A percentile compares a stretch with the other conserved stretches of the same genome.
Evolutionary conservation across 1,284 basidiomycete species (phyloP).

Genomic region (Cutaneotrichosporon sp.): DNA sequence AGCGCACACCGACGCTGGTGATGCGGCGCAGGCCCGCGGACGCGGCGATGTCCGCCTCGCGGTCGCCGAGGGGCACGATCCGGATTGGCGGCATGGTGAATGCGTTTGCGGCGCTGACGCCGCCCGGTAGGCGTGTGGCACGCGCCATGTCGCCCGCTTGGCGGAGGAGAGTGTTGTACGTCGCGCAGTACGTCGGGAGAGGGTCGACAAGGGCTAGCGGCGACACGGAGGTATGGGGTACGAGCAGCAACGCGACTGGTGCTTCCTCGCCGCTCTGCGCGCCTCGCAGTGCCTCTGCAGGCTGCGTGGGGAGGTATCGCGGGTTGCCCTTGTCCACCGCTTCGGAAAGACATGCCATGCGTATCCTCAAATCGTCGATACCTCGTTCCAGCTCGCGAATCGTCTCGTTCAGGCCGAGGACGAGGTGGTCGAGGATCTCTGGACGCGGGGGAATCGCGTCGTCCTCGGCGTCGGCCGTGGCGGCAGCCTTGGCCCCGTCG

Average conservation of each 20-base stretch:
- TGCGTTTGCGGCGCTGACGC: background rate
- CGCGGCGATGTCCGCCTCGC: slow-evolving; percentile 62
- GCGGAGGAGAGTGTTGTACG: slow-evolving; percentile 39
- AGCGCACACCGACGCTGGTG: slow-evolving; percentile 59
- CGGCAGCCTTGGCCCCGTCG: background rate
- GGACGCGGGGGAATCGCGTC: slow-evolving; percentile 34
- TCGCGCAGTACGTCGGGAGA: slow-evolving; percentile 39
- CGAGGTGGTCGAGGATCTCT: slow-evolving; percentile 54
- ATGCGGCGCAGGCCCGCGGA: slow-evolving; percentile 63
- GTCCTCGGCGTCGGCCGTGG: background rate
- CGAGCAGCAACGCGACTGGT: slow-evolving; percentile 30
- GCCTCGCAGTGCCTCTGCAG: slow-evolving; percentile 1
- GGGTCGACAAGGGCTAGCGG: slow-evolving; percentile 36
- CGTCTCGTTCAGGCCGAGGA: slow-evolving; percentile 72
- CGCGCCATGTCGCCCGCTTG: slow-evolving; percentile 18
- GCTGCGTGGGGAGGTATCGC: slow-evolving; percentile 28
- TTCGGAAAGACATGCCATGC: slow-evolving; percentile 32
- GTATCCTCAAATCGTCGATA: slow-evolving; percentile 43
- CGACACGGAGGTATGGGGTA: slow-evolving; percentile 36
- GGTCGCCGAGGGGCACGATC: slow-evolving; percentile 65
- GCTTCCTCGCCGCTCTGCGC: background rate
- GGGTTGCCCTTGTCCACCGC: slow-evolving; percentile 1
- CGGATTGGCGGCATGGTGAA: slow-evolving; percentile 40
- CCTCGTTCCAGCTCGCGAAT: slow-evolving; percentile 67
- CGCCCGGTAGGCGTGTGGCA: background rate